Base-by-base conservation (phyloP, 73 alveolate genomes). In the Paraurostyla sp. region DNA sequence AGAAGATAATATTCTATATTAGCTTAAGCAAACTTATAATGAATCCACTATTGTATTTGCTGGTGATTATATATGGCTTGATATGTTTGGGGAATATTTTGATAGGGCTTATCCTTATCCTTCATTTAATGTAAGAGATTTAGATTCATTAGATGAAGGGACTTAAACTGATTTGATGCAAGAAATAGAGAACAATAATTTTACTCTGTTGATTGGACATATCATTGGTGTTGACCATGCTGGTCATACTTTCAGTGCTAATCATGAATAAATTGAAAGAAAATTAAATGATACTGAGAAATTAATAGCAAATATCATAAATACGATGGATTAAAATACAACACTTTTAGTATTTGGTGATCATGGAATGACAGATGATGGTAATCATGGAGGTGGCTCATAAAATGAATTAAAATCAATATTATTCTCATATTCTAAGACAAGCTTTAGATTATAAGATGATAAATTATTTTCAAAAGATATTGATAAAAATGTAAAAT, bases 351-450 rank as follows among this genome's bases (percentile, higher is more conserved):
- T 94, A 0, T 54, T 88, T 60, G 98, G 98, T 16, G 98, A 94
- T 83, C 98, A 94, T 65, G 98, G 98, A 1, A 86, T 91, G 98
- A 87, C 98, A 22, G 96, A 92, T n/a, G 89, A 56, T 4, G 98
- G 98, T 0, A 83, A 80, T 62, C 98, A 94, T 80, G 98, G 98
- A 40, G 98, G 97, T 25, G 93, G 91, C 35, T 36, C 96, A 18
- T 25, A 3, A 9, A 32, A 60, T 71, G 97, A 93, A 60, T 48
- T 83, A 22, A 52, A 57, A 46, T 35, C 95, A 18, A 80, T 57
- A 9, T 43, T 91, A 0, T 93, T 93, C 87, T 75, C 93, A 0
- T 93, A 93, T 76, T 59, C 91, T 20, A 93, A 91, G 48, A 7
- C 43, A 63, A 59, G 58, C 13, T 65, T 71, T 25, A 82, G 78